phyloP scores from a whole-genome alignment of 495 filamentous ascomycete species.

The Acidomyces sp. region DNA sequence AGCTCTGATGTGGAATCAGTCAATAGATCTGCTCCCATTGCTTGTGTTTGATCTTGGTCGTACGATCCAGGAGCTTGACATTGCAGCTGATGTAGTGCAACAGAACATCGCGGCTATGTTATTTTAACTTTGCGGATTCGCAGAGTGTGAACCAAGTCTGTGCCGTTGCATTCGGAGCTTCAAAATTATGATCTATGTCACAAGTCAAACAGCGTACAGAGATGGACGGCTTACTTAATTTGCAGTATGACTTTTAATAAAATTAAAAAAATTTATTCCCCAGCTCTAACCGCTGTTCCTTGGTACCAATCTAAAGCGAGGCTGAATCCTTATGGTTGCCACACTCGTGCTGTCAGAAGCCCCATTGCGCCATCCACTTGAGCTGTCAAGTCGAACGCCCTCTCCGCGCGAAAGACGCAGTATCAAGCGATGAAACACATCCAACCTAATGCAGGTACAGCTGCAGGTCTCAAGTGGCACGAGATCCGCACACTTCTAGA shows the following conservation, averaged over 20 bases:
- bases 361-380: background rate
- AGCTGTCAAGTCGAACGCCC: background rate
- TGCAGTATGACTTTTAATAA: background rate
- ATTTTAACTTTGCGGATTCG: background rate
- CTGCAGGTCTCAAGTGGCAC: background rate
- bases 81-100: constrained; percentile 11
- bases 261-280: background rate
- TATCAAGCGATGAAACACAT: background rate
- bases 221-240: background rate
- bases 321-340: constrained; percentile 9
- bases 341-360: constrained; percentile 6
- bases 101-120: background rate
- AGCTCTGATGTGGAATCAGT: background rate
- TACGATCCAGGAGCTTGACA: background rate
- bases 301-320: constrained; percentile 2
- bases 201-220: background rate
- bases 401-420: background rate
- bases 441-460: background rate
- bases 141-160: background rate
- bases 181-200: no score
- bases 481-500: background rate
- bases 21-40: background rate
- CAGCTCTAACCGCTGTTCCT: constrained; percentile 6
- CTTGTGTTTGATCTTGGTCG: background rate
- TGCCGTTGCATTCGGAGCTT: background rate